These are phyloP conservation scores for Elsinoe perseae DNA, from an alignment of 2,329 filamentous ascomycete species.

Conservation along the genomic window DNA sequence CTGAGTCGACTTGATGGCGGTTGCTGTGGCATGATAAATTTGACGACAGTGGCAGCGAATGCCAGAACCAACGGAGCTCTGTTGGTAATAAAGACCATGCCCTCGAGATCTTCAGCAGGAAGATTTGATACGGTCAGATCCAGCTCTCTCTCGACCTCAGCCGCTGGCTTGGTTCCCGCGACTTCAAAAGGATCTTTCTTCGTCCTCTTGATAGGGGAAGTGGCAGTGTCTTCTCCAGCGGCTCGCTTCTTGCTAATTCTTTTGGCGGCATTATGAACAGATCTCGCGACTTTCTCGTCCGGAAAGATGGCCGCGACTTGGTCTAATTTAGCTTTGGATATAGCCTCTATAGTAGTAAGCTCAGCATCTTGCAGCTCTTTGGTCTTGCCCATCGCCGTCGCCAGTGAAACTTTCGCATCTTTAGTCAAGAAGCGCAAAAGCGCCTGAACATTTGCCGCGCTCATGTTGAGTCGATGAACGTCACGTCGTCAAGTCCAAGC, in stretches of 20 bases:
- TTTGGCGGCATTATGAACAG: constrained; percentile 51
- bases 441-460: constrained; percentile 12
- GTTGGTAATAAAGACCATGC: constrained; percentile 61
- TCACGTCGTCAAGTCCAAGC: too few species aligned
- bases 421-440: constrained; percentile 52
- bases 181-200: constrained; percentile 19
- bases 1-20: constrained; percentile 76
- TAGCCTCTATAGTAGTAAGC: constrained; percentile 39
- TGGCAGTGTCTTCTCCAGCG: constrained; percentile 30
- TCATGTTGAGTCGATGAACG: constrained; percentile 10
- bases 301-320: constrained; percentile 38
- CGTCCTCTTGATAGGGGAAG: constrained; percentile 20
- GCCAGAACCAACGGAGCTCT: constrained; percentile 74
- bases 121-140: constrained; percentile 47
- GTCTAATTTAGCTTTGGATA: constrained; percentile 43
- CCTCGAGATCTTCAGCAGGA: constrained; percentile 53
- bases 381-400: constrained; percentile 47
- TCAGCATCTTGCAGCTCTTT: constrained; percentile 46
- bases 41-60: constrained; percentile 65
- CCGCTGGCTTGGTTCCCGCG: constrained; percentile 31
- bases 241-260: constrained; percentile 48
- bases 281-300: constrained; percentile 50
- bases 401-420: constrained; percentile 50
- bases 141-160: constrained; percentile 56
- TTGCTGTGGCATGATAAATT: constrained; percentile 78